A percentile compares a stretch with the other conserved stretches of the same genome.
phyloP scores from a whole-genome alignment of 306 rosid genomes.

The Acacia confusa region DNA sequence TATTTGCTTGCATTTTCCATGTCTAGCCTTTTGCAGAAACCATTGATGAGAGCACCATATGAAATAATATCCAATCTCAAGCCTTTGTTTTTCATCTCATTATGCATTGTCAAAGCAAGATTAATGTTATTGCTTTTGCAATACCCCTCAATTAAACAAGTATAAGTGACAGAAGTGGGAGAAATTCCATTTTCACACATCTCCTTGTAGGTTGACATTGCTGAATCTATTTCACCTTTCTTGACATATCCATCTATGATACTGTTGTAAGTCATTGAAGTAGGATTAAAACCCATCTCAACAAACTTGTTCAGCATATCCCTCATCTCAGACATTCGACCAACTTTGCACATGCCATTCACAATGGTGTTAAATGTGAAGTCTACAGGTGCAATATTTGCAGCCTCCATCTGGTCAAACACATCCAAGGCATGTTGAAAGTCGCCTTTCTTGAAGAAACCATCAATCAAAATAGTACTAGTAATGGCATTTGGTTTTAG shows the following conservation, averaged over 20 bases:
- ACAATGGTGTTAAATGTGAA: slow-evolving; percentile 49
- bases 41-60: slow-evolving; percentile 59
- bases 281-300: slow-evolving; percentile 56
- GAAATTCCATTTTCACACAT: slow-evolving; percentile 61
- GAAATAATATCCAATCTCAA: slow-evolving; percentile 56
- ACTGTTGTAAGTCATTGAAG: slow-evolving; percentile 56
- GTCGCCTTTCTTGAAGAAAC: slow-evolving; percentile 62
- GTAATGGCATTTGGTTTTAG: slow-evolving; percentile 63
- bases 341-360: slow-evolving; percentile 76
- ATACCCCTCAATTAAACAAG: slow-evolving; percentile 62
- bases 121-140: slow-evolving; percentile 59
- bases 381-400: slow-evolving; percentile 52
- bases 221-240: slow-evolving; percentile 58
- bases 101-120: slow-evolving; percentile 62
- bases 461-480: slow-evolving; percentile 54
- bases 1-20: slow-evolving; percentile 62
- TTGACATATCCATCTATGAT: slow-evolving; percentile 67
- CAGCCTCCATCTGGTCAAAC: slow-evolving; percentile 62
- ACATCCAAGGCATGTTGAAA: slow-evolving; percentile 42
- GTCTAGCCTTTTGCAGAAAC: slow-evolving; percentile 68
- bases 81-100: slow-evolving; percentile 63
- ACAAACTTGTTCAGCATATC: slow-evolving; percentile 49
- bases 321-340: slow-evolving; percentile 52
- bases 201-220: slow-evolving; percentile 49
- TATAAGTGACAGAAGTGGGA: slow-evolving; percentile 62